Conservation (phyloP, 169 alveolate genomes). For the Cryptosporidium viatorum region DNA sequence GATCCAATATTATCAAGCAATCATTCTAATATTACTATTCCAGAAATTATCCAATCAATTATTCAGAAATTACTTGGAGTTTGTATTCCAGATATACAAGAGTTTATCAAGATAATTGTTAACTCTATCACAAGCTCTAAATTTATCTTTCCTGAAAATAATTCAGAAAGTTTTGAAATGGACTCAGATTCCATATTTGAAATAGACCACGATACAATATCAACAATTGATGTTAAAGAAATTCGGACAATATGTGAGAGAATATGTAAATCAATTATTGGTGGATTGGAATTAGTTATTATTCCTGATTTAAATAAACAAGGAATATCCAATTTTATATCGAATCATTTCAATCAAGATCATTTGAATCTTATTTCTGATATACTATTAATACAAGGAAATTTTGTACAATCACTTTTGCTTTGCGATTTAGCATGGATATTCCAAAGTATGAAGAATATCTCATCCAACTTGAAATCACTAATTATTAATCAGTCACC, state of each 20-base stretch:
- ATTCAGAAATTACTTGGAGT: not conserved
- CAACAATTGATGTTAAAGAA: conserved; percentile 34
- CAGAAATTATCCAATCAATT: conserved; percentile 23
- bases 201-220: conserved; percentile 17
- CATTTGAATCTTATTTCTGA: not conserved
- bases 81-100: conserved; percentile 16
- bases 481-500: conserved; percentile 4
- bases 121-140: conserved; percentile 31
- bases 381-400: not conserved
- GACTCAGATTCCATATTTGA: conserved; percentile 32
- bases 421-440: conserved; percentile 41
- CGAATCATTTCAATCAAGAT: not conserved
- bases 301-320: not conserved
- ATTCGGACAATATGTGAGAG: conserved; percentile 28
- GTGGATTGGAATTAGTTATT: not conserved
- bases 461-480: conserved; percentile 21
- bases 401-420: conserved; percentile 23
- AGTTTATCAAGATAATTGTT: conserved; percentile 2
- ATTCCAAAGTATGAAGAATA: conserved; percentile 23
- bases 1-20: not conserved
- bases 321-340: not conserved
- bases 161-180: conserved; percentile 32
- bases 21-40: not conserved
- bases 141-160: conserved; percentile 33
- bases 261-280: conserved; percentile 3